Conservation (phyloP, 2,329 filamentous ascomycete species). For the Aspergillus pseudoterreus region DNA sequence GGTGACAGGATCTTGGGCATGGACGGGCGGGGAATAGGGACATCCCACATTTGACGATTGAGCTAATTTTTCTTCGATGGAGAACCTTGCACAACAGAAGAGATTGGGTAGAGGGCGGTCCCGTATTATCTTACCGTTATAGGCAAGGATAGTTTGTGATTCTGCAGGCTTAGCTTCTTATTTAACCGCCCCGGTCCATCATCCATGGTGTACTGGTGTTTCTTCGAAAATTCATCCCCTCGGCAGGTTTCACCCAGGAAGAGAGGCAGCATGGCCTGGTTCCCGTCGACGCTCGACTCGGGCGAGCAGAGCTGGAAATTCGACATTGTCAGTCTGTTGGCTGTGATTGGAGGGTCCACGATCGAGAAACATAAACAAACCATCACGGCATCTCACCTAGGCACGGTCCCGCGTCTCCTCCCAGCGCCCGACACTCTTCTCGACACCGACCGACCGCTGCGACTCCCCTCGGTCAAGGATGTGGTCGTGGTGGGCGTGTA, state of each 20-base stretch:
- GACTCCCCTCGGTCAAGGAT: constrained; percentile 54
- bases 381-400: constrained; percentile 56
- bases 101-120: no score
- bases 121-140: no score
- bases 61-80: no score
- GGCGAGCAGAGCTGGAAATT: constrained; percentile 46
- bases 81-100: no score
- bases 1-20: no score
- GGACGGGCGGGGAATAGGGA: no score
- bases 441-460: constrained; percentile 52
- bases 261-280: constrained; percentile 6
- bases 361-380: constrained; percentile 57
- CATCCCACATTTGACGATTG: no score
- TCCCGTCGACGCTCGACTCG: constrained; percentile 3
- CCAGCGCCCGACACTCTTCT: constrained; percentile 60
- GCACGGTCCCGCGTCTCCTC: constrained; percentile 57
- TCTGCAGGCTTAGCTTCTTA: no score
- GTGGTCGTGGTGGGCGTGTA: constrained; percentile 54
- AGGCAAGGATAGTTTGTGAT: no score
- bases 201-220: no score
- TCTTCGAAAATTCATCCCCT: background rate
- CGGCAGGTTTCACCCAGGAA: background rate
- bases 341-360: constrained; percentile 59
- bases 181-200: no score
- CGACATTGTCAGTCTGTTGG: constrained; percentile 60